Base-by-base conservation (phyloP, 495 filamentous ascomycete genomes). In the Podospora tetraspora region DNA sequence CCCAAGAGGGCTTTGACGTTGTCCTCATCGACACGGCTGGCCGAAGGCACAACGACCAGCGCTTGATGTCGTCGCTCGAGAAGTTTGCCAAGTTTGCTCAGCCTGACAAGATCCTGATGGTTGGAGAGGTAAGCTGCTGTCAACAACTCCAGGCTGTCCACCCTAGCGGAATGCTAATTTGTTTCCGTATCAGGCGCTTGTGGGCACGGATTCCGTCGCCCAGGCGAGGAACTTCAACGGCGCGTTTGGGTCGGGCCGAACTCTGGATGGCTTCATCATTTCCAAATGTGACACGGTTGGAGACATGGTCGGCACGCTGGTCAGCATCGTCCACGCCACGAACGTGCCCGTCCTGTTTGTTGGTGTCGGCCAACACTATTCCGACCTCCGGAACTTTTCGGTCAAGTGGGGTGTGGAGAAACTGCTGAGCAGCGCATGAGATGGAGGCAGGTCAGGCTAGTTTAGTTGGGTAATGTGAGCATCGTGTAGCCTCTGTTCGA, bases 91-190 rank as follows among this genome's bases (percentile, higher is more conserved):
- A 96, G 74, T 90, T 97, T 74, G 95, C 95, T 9, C 84, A 92
- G 63, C 96, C 96, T 3, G 94, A 99, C 77, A 98, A 99, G 84
- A 97, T 98, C 68, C 86, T 99, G 73, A 98, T 99, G 95, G 95
- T 99, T 75, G 95, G 93, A 67, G 95, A 99, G 79, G 84, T 86
- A 77, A 75, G 81, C 74, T 61, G 81, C 74, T 62, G 1, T 21
- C n/a, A n/a, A 9, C 59, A 12, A 21, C 58, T 23, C n/a, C 56
- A 43, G 56, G 12, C 30, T 37, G 12, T 24, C 56, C 3, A 22
- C 19, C 30, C 24, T 62, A 61, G 29, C 25, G 57, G 25, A 62
- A 68, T 59, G 24, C 71, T 77, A 61, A 74, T 72, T 27, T 22
- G 22, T 52, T 34, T 59, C 30, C 24, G 7, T 37, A 56, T 37